phyloP scores from a whole-genome alignment of 306 rosid genomes.

The Prunus mongolica region DNA sequence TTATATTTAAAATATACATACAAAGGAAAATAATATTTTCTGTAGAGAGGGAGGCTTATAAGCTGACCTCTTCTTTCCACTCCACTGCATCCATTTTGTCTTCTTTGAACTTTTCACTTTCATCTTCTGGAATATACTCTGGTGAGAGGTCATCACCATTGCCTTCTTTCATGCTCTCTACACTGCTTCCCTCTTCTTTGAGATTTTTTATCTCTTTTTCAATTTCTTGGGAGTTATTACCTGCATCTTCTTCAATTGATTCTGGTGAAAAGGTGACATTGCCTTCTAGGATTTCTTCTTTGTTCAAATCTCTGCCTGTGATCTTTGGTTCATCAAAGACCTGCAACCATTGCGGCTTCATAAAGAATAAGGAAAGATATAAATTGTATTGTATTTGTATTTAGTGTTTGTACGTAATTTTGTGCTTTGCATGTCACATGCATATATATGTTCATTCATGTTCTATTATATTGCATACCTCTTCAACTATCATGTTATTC shows the following conservation, averaged over 20 bases:
- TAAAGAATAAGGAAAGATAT: neutral
- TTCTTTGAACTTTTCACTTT: neutral
- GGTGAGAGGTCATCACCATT: neutral
- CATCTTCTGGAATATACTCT: constrained; percentile 20
- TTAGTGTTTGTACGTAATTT: neutral
- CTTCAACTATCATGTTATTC: neutral
- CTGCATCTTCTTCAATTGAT: constrained; percentile 19
- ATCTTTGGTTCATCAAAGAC: constrained; percentile 8
- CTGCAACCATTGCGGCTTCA: neutral
- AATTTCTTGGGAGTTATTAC: constrained; percentile 7
- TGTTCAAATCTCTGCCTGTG: constrained; percentile 5
- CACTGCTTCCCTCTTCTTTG: constrained; percentile 20
- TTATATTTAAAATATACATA: neutral
- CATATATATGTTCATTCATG: neutral
- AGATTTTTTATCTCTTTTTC: constrained; percentile 11
- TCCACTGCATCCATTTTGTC: constrained; percentile 7
- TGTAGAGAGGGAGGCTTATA: neutral
- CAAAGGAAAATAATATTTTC: neutral
- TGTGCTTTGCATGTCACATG: neutral
- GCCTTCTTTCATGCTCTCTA: constrained; percentile 16
- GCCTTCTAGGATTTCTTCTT: constrained; percentile 15
- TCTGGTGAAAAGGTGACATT: constrained; percentile 11
- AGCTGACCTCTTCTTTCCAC: constrained; percentile 23
- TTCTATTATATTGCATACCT: neutral
- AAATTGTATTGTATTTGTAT: neutral